Conservation (phyloP, 495 filamentous ascomycete species). For the Neurospora sp. region DNA sequence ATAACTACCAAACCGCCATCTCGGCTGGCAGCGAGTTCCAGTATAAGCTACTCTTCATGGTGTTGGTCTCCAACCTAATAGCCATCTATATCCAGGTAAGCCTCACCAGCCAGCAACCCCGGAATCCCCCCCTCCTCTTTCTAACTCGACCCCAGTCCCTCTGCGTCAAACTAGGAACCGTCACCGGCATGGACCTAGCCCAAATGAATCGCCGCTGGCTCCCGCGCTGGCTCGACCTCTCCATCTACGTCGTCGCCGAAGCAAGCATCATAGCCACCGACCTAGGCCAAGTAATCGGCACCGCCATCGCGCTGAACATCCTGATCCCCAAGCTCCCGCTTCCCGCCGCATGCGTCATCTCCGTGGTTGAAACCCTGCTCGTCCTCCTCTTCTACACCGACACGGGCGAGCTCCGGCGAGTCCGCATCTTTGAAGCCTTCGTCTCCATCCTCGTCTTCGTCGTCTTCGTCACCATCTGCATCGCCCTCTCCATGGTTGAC, state of each 20-base stretch:
- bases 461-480: conserved; percentile 11
- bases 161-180: conserved; percentile 22
- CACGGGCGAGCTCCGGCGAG: conserved; percentile 8
- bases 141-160: conserved; percentile 10
- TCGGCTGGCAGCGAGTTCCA: conserved; percentile 21
- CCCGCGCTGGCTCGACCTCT: conserved; percentile 21
- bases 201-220: conserved; percentile 18
- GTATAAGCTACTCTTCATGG: conserved; percentile 22
- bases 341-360: conserved; percentile 9
- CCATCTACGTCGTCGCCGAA: conserved; percentile 21
- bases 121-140: neutral
- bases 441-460: conserved; percentile 4
- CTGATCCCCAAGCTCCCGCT: conserved; percentile 10
- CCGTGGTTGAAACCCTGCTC: conserved; percentile 8
- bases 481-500: conserved; percentile 10
- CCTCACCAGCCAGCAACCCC: neutral
- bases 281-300: conserved; percentile 14
- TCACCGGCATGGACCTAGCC: conserved; percentile 20
- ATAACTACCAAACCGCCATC: conserved; percentile 25
- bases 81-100: conserved; percentile 23
- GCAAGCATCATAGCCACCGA: conserved; percentile 22
- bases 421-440: conserved; percentile 13
- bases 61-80: conserved; percentile 22
- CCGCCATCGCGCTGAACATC: conserved; percentile 13
- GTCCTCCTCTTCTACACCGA: conserved; percentile 13